Percentiles rank a stretch among this genome's conserved stretches.
phyloP scores from a whole-genome alignment of 2,329 filamentous ascomycete genomes.

The Microcyclosporella mali region DNA sequence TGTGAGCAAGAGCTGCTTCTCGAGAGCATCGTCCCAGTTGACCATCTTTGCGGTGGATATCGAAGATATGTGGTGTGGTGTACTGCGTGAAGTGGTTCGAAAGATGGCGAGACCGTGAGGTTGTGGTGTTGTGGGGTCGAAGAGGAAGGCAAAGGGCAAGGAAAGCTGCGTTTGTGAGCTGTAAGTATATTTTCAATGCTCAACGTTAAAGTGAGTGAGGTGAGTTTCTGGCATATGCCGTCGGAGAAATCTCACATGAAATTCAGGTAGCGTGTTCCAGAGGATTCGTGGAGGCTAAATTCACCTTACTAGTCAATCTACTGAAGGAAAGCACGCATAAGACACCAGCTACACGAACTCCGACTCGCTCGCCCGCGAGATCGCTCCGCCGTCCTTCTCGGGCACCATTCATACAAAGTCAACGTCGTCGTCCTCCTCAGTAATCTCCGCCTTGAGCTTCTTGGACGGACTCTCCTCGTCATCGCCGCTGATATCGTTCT shows the following conservation, averaged over 20 bases:
- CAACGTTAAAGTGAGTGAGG: too few species aligned
- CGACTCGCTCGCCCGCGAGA: too few species aligned
- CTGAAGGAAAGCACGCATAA: too few species aligned
- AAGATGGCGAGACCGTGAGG: too few species aligned
- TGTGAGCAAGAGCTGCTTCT: constrained; percentile 7
- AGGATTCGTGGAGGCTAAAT: too few species aligned
- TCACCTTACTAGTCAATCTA: too few species aligned
- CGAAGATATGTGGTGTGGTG: background rate
- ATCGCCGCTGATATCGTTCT: background rate
- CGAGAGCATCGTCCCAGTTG: constrained; percentile 8
- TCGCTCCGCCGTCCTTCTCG: too few species aligned
- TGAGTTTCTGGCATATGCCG: background rate
- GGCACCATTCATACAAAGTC: background rate
- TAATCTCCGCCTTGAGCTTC: constrained; percentile 3
- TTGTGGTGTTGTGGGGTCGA: background rate
- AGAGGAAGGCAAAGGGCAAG: background rate
- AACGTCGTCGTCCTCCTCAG: background rate
- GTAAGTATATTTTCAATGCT: too few species aligned
- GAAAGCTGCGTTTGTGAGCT: too few species aligned
- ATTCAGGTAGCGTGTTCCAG: too few species aligned
- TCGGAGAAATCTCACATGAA: background rate
- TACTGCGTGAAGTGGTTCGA: too few species aligned
- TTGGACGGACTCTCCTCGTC: constrained; percentile 2
- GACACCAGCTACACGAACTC: too few species aligned
- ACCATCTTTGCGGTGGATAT: background rate